phyloP scores from a whole-genome alignment of 2,329 filamentous ascomycete species.

The Sclerotinia nivalis region DNA sequence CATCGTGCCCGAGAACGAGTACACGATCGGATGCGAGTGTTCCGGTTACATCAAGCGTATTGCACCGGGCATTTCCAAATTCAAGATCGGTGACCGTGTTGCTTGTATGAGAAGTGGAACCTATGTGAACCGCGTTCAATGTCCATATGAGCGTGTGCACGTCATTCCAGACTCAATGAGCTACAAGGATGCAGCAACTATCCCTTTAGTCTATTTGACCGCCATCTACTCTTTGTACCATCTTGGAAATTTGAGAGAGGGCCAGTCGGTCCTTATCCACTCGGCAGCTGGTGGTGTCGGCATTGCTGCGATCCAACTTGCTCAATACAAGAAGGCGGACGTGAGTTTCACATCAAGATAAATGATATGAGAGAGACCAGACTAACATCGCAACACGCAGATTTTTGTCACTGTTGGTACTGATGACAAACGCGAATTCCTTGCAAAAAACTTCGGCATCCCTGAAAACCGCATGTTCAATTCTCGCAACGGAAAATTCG shows the following conservation, averaged over 20 bases:
- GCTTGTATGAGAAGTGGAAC: slow-evolving; percentile 17
- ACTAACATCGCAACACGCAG: slow-evolving; percentile 19
- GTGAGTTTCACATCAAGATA: neutral
- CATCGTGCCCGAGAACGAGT: slow-evolving; percentile 28
- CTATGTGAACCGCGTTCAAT: slow-evolving; percentile 25
- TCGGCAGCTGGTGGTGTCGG: slow-evolving; percentile 41
- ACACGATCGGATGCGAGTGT: slow-evolving; percentile 32
- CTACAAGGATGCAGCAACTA: slow-evolving; percentile 45
- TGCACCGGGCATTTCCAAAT: slow-evolving; percentile 30
- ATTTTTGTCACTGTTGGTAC: slow-evolving; percentile 43
- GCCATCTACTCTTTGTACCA: slow-evolving; percentile 26
- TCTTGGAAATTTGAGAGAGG: slow-evolving; percentile 28
- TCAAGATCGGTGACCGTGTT: slow-evolving; percentile 37
- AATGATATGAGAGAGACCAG: too few species aligned
- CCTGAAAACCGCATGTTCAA: slow-evolving; percentile 9
- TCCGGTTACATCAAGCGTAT: slow-evolving; percentile 36
- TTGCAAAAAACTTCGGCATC: slow-evolving; percentile 6
- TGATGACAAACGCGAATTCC: slow-evolving; percentile 1
- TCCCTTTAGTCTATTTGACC: slow-evolving; percentile 42
- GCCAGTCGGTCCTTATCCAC: slow-evolving; percentile 40
- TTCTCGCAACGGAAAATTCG: slow-evolving; percentile 12
- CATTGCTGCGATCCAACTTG: slow-evolving; percentile 39
- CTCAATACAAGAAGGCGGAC: slow-evolving; percentile 25
- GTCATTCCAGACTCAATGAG: slow-evolving; percentile 44
- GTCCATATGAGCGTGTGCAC: slow-evolving; percentile 26